Conservation (phyloP, 2,329 filamentous ascomycete genomes). For the Epichloe elymi region DNA sequence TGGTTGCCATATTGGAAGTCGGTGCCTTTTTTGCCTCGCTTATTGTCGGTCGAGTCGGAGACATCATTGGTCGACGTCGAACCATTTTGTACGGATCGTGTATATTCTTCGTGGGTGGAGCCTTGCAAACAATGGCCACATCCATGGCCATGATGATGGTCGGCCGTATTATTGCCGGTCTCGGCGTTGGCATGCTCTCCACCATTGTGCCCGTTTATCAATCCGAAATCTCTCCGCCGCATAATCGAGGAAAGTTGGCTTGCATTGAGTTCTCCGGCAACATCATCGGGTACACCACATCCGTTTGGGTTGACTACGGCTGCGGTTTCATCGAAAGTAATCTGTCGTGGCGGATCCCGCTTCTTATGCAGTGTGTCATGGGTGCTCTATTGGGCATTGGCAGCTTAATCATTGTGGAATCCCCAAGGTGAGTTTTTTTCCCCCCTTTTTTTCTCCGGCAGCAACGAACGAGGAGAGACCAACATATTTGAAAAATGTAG, state of each 20-base stretch:
- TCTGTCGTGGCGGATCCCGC: slow-evolving; percentile 78
- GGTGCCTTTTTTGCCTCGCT: slow-evolving; percentile 87
- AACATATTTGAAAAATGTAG: slow-evolving; percentile 27
- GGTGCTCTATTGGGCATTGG: slow-evolving; percentile 72
- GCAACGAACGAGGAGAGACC: background rate
- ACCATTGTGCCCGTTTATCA: slow-evolving; percentile 92
- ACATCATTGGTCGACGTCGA: slow-evolving; percentile 75
- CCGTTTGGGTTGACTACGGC: slow-evolving; percentile 97
- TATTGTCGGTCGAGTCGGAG: slow-evolving; percentile 74
- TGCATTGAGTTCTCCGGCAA: slow-evolving; percentile 98
- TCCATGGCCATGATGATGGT: slow-evolving; percentile 84
- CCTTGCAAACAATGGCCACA: slow-evolving; percentile 66
- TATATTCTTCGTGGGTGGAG: slow-evolving; percentile 75
- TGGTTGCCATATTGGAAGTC: slow-evolving; percentile 93
- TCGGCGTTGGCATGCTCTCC: slow-evolving; percentile 78
- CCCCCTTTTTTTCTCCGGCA: background rate
- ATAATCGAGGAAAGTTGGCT: slow-evolving; percentile 88
- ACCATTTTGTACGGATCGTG: slow-evolving; percentile 91
- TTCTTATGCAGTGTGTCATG: slow-evolving; percentile 92
- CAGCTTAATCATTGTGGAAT: slow-evolving; percentile 90
- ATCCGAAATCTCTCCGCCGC: slow-evolving; percentile 88
- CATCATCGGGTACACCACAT: slow-evolving; percentile 88
- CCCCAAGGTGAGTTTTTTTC: slow-evolving; percentile 54
- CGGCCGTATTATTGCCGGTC: slow-evolving; percentile 70
- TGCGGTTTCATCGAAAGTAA: slow-evolving; percentile 80